Base-by-base conservation (phyloP, 768 basidiomycete genomes). In the Psilocybe sp. region DNA sequence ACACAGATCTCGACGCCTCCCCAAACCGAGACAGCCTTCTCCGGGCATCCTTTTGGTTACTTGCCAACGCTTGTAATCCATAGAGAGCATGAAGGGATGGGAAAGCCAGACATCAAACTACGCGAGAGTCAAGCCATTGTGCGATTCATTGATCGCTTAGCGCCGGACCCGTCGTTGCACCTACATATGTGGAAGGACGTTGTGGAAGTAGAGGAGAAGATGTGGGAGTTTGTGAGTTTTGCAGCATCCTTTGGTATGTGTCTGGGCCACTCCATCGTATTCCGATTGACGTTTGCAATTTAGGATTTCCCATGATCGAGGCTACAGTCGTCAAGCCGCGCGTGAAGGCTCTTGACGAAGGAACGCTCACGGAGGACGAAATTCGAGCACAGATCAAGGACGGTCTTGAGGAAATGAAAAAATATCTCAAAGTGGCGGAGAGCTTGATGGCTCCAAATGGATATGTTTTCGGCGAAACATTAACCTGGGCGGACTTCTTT, bases 401-500 rank as follows among this genome's bases (percentile, higher is more conserved):
- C 1, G 61, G 55, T 0, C 50, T 66, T 3, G 44, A 33, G 4
- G 61, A 64, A 32, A 40, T 64, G 13, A 46, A 52, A 12, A 44
- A 53, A n/a, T 68, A 58, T 46, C 57, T 69, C 10, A 15, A 50
- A 2, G 47, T 63, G 31, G 54, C 62, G 9, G 65, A 66, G 44
- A 55, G 62, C 5, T 51, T 65, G n/a, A 63, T 65, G 60, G 50
- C 53, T 9, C 57, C 60, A 14, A 52, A 58, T 9, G 61, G 59
- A 1, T 65, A 56, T 41, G 54, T 59, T 7, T 69, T 64, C 46
- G 66, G 64, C 34, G 58, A 58, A 5, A 51, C 52, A 2, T 58
- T 56, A 2, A 69, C 60, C 28, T 69, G 66, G 65, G 68, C 64
- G 4, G 68, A 69, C 51, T 67, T 69, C 44, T 67, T 64, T 54